These are phyloP conservation scores for Meira nashicola DNA, from an alignment of 1,284 basidiomycete genomes.

Conservation along the genomic window DNA sequence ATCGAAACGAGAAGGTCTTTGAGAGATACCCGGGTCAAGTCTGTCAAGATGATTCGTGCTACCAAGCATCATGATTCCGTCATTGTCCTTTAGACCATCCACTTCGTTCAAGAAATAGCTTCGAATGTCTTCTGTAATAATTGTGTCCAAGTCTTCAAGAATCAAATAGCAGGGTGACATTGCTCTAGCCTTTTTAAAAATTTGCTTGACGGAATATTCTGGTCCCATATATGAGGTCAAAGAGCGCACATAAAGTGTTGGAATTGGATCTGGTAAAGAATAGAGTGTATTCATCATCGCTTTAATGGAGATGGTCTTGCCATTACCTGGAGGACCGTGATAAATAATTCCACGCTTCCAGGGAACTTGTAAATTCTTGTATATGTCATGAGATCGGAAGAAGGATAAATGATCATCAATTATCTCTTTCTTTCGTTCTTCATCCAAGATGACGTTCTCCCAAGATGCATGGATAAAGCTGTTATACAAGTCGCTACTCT, in stretches of 20 bases:
- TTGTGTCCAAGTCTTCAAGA: constrained; percentile 7
- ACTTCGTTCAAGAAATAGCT: constrained; percentile 12
- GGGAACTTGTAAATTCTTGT: not conserved
- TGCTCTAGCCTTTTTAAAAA: not conserved
- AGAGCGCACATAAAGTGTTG: constrained; percentile 4
- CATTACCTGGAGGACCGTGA: constrained; percentile 8
- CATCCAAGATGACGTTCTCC: constrained; percentile 8
- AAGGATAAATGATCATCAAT: constrained; percentile 11
- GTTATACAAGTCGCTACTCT: constrained; percentile 1
- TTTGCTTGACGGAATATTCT: constrained; percentile 9
- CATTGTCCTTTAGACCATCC: constrained; percentile 3
- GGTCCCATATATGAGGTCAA: not conserved
- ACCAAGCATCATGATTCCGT: constrained; percentile 6
- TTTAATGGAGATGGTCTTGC: constrained; percentile 8
- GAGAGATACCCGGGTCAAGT: constrained; percentile 8
- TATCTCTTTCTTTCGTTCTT: not conserved
- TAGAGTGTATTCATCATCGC: constrained; percentile 7
- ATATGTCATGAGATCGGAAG: constrained; percentile 1
- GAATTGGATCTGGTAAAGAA: not conserved
- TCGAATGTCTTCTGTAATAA: constrained; percentile 2
- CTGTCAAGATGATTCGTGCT: constrained; percentile 10
- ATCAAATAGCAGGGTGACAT: constrained; percentile 9
- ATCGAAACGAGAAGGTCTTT: constrained; percentile 10
- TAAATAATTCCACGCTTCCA: constrained; percentile 10
- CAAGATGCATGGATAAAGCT: constrained; percentile 3